Conservation (phyloP, 768 basidiomycete species). For the Xerocomellus amylosporus region DNA sequence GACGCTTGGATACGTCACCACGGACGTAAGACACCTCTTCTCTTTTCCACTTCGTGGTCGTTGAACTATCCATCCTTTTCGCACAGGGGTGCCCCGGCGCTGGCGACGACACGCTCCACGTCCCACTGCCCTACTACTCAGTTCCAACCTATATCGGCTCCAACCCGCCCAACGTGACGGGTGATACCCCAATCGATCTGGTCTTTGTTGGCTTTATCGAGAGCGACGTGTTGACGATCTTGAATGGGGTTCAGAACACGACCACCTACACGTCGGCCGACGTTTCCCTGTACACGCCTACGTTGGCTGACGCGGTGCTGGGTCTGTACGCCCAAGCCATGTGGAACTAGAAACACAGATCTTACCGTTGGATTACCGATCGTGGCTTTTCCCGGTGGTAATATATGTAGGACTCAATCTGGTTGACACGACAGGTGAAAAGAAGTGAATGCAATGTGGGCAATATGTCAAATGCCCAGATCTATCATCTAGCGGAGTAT, state of each 20-base stretch:
- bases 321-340: constrained; percentile 38
- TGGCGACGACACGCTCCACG: constrained; percentile 72
- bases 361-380: neutral
- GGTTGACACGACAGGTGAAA: neutral
- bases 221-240: constrained; percentile 44
- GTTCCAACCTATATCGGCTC: constrained; percentile 61
- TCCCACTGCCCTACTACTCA: constrained; percentile 53
- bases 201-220: constrained; percentile 75
- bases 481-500: neutral
- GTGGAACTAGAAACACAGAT: constrained; percentile 28
- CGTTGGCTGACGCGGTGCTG: constrained; percentile 38
- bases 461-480: neutral
- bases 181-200: constrained; percentile 59
- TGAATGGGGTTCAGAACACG: constrained; percentile 54
- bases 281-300: constrained; percentile 51
- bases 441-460: neutral
- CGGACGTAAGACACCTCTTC: constrained; percentile 46
- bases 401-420: neutral
- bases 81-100: constrained; percentile 63
- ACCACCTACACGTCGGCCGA: constrained; percentile 52
- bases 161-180: constrained; percentile 46
- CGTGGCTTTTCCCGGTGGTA: neutral
- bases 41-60: neutral
- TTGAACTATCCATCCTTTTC: no score
- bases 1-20: constrained; percentile 75